phyloP scores from a whole-genome alignment of 2,329 filamentous ascomycete species.

The Penicillium olsonii region DNA sequence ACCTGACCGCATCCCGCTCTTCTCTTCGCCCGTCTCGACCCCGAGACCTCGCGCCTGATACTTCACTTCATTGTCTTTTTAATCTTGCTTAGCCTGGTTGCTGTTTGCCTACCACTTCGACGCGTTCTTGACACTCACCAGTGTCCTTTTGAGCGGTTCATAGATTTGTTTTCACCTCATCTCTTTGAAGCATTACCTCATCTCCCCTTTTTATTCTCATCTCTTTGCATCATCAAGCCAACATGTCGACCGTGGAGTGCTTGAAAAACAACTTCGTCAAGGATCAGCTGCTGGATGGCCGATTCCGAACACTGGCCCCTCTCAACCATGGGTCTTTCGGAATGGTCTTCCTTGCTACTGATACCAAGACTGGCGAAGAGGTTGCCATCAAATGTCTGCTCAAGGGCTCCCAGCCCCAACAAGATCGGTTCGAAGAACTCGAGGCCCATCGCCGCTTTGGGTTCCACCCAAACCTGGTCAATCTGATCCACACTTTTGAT shows the following conservation, averaged over 20 bases:
- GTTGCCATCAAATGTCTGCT: constrained; percentile 97
- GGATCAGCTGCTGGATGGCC: constrained; percentile 56
- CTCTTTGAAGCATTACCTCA: constrained; percentile 15
- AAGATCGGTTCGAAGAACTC: constrained; percentile 66
- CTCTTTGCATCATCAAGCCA: constrained; percentile 18
- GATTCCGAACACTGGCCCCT: constrained; percentile 87
- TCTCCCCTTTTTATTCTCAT: constrained; percentile 12
- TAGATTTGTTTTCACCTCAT: constrained; percentile 22
- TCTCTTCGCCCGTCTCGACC: constrained; percentile 22
- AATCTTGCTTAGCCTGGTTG: constrained; percentile 34
- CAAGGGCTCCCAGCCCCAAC: constrained; percentile 70
- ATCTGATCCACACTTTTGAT: constrained; percentile 86
- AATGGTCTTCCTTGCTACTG: constrained; percentile 93
- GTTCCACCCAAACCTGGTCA: constrained; percentile 88
- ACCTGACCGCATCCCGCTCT: constrained; percentile 8
- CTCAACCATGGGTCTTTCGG: constrained; percentile 99
- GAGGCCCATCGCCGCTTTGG: constrained; percentile 78
- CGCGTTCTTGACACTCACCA: constrained; percentile 13
- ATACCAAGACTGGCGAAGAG: constrained; percentile 71
- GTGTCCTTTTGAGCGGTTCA: constrained; percentile 26
- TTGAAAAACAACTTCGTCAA: constrained; percentile 39
- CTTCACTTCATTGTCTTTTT: constrained; percentile 26
- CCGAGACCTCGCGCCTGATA: constrained; percentile 27
- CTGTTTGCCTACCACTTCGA: constrained; percentile 20
- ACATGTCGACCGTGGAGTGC: constrained; percentile 34